Evolutionary conservation across 2,329 filamentous ascomycete species (phyloP), one percentile per base, ranked within the genome.

Genomic region (Emmonsia crescens): DNA sequence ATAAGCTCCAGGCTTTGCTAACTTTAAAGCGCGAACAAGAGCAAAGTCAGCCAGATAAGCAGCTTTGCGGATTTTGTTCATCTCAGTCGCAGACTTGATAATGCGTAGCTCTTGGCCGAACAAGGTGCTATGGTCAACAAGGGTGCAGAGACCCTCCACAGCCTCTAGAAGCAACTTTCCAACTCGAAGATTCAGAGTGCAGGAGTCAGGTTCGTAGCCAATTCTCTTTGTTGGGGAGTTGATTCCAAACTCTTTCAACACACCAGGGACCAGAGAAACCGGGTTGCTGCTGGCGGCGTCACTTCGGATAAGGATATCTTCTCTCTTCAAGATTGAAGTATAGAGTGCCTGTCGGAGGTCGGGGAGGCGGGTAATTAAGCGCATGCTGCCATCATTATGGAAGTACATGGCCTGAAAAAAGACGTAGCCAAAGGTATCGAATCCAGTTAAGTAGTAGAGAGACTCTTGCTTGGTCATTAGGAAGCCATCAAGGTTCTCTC

Each of bases 351-450:
- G 71, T 31, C 71, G 68, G 0, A 73, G 67, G 62, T 73, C 71
- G 16, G 67, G 67, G 24, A 65, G 64, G 40, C 67, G 67, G 29
- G 71, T 73, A 60, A 73, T 73, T 29, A 73, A 62, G 2, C 64
- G 60, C 70, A 73, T 71, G 19, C 65, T 66, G 5, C 71, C 71
- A 58, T 73, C 71, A 36, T 57, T 67, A 66, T 73, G 71, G 64
- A 73, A 72, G 64, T 73, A 73, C 70, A 73, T 72, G 57, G 71
- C 70, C 62, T 73, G 71, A 62, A 73, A 73, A 65, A 73, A 73
- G 64, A 73, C 71, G 63, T 73, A 73, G 21, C 71, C 71, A 55
- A 73, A 72, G 31, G 71, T 73, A 59, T 73, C 71, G 60, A 68
- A 73, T 40, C 71, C 71, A 3, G 71, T 73, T 40, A 73, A 66